Percentiles rank a stretch among this genome's conserved stretches.
Conservation (phyloP, 2,329 filamentous ascomycete species). For the Paracoccidioides brasiliensis region DNA sequence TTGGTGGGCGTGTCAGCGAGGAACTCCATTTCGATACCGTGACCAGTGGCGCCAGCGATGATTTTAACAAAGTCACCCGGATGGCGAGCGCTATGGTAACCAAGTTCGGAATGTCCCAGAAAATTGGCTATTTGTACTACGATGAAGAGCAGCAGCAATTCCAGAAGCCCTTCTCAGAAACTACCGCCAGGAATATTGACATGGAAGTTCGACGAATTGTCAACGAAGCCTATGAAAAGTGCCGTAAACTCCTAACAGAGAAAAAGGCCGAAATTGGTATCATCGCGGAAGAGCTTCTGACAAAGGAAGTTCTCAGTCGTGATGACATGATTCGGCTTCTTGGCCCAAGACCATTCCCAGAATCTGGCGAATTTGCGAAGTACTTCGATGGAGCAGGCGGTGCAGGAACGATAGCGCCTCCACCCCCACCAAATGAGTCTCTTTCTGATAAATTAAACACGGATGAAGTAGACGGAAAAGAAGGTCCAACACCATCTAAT, state of each 20-base stretch:
- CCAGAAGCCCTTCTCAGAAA: conserved; percentile 90
- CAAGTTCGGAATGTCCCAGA: conserved; percentile 96
- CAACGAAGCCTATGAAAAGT: conserved; percentile 84
- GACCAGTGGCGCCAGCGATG: conserved; percentile 85
- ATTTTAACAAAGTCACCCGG: conserved; percentile 95
- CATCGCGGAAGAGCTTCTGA: conserved; percentile 82
- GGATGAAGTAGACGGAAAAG: not conserved
- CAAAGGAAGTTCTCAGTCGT: conserved; percentile 78
- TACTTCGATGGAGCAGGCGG: conserved; percentile 57
- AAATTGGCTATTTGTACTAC: conserved; percentile 86
- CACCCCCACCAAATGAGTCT: conserved; percentile 8
- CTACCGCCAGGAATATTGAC: conserved; percentile 86
- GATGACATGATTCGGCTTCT: conserved; percentile 88
- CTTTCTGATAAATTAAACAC: not conserved
- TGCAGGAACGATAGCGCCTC: conserved; percentile 19
- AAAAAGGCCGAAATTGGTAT: conserved; percentile 83
- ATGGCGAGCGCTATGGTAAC: conserved; percentile 98
- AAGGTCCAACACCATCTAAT: not conserved
- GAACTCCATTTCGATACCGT: conserved; percentile 95
- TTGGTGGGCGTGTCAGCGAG: conserved; percentile 88
- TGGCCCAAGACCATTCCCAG: conserved; percentile 70
- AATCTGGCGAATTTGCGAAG: conserved; percentile 81
- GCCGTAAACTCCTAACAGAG: conserved; percentile 64
- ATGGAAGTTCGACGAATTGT: conserved; percentile 82
- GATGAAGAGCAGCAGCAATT: conserved; percentile 69